Conservation (phyloP, 768 basidiomycete genomes). For the Tylopilus cervinicoccineus region DNA sequence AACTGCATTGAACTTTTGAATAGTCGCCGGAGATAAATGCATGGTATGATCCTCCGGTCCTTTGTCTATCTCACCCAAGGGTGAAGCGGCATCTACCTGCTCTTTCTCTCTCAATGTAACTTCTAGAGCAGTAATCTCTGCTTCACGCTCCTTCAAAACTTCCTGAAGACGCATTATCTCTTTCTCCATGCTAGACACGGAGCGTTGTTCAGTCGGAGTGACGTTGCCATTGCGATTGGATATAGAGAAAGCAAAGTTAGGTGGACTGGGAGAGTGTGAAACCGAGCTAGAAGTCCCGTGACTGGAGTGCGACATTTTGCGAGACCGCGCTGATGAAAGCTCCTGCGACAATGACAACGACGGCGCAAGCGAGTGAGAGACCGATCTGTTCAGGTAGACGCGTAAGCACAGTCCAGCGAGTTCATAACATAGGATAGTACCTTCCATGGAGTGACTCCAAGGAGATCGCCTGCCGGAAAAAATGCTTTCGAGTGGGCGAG, state of each 20-base stretch:
- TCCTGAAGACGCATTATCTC: slow-evolving; percentile 96
- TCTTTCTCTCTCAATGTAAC: slow-evolving; percentile 41
- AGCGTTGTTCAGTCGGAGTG: slow-evolving; percentile 54
- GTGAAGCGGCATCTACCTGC: background rate
- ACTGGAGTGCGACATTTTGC: slow-evolving; percentile 77
- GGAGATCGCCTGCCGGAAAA: slow-evolving; percentile 87
- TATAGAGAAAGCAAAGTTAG: slow-evolving; percentile 58
- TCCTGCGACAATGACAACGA: slow-evolving; percentile 98
- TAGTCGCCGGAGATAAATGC: slow-evolving; percentile 65
- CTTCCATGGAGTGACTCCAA: slow-evolving; percentile 86
- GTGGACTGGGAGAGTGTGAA: slow-evolving; percentile 58
- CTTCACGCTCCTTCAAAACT: slow-evolving; percentile 84
- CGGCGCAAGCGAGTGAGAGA: slow-evolving; percentile 90
- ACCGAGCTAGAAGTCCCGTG: slow-evolving; percentile 64
- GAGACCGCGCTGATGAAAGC: slow-evolving; percentile 83
- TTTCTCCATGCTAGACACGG: slow-evolving; percentile 81
- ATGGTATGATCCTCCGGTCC: slow-evolving; percentile 26
- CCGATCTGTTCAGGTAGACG: slow-evolving; percentile 54
- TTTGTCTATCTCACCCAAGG: slow-evolving; percentile 2
- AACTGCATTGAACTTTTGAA: slow-evolving; percentile 70
- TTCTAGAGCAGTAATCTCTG: slow-evolving; percentile 83
- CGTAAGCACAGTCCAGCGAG: slow-evolving; percentile 5
- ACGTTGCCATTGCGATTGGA: slow-evolving; percentile 32
- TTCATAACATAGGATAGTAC: slow-evolving; percentile 35
- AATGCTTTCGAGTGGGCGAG: slow-evolving; percentile 59